phyloP scores from a whole-genome alignment of 139 green algal genomes.

The Tetradesmus lagerheimii region DNA sequence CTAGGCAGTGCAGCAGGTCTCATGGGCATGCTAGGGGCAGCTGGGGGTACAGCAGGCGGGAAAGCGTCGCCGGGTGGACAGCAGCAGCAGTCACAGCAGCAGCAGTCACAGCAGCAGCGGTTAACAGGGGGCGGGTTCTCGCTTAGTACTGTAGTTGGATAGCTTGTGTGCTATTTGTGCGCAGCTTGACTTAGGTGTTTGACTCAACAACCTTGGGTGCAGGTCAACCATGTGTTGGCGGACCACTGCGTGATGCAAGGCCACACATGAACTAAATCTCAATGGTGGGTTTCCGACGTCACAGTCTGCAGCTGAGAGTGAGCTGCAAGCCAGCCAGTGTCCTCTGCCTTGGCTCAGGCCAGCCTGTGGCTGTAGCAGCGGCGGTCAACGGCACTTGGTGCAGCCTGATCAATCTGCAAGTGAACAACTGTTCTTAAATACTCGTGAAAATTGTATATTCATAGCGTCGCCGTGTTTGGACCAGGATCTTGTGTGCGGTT shows the following conservation, averaged over 20 bases:
- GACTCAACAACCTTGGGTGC: too few species aligned
- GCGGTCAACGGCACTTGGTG: neutral
- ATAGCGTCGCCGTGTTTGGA: neutral
- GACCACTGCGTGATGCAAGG: too few species aligned
- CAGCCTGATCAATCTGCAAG: too few species aligned
- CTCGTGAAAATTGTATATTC: too few species aligned
- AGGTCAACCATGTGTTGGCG: too few species aligned
- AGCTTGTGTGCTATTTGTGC: neutral
- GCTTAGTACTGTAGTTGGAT: constrained; percentile 37
- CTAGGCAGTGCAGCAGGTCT: neutral
- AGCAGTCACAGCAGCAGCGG: constrained; percentile 45
- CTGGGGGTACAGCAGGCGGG: constrained; percentile 15
- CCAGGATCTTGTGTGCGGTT: neutral
- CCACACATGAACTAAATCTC: too few species aligned
- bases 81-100: constrained; percentile 49
- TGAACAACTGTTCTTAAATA: too few species aligned
- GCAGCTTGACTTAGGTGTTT: too few species aligned
- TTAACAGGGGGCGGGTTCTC: constrained; percentile 72
- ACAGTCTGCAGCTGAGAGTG: too few species aligned
- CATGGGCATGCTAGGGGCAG: neutral
- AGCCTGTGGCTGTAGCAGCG: neutral
- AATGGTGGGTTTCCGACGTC: too few species aligned
- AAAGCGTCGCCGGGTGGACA: constrained; percentile 14
- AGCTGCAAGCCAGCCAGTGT: neutral
- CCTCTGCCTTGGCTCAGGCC: too few species aligned